Conservation (phyloP, 2,329 filamentous ascomycete species). For the Fusarium sterilihyphosum region DNA sequence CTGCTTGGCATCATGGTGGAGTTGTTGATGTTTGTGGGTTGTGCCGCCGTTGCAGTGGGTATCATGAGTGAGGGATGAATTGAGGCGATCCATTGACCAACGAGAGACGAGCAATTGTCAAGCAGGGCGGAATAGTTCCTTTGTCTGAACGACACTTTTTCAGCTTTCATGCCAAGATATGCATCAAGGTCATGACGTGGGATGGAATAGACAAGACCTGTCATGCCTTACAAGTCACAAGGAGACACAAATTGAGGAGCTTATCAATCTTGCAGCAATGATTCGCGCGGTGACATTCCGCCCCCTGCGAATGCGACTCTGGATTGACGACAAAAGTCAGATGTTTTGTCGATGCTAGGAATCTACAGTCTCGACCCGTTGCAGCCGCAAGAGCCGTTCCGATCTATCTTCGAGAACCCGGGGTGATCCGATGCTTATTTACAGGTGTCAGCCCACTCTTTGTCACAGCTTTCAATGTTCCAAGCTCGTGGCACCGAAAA, state of each 20-base stretch:
- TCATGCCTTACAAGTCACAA: background rate
- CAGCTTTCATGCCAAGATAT: background rate
- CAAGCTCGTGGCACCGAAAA: conserved; percentile 26
- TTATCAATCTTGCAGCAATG: conserved; percentile 33
- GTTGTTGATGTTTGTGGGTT: background rate
- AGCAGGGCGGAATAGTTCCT: conserved; percentile 13
- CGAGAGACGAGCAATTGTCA: background rate
- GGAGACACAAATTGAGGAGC: background rate
- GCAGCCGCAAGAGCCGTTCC: conserved; percentile 32
- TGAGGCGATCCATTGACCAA: background rate
- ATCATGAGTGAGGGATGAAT: background rate
- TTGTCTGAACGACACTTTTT: background rate
- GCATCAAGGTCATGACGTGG: background rate
- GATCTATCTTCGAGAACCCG: conserved; percentile 35
- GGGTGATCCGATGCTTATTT: conserved; percentile 35
- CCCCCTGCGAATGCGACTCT: background rate
- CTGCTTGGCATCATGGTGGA: conserved; percentile 3
- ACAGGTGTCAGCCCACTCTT: conserved; percentile 39
- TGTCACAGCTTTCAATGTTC: conserved; percentile 36
- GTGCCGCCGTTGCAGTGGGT: background rate
- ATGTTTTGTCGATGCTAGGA: background rate
- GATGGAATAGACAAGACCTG: background rate
- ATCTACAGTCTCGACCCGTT: conserved; percentile 13
- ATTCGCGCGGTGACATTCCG: conserved; percentile 19
- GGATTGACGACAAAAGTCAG: background rate